Evolutionary conservation across 768 basidiomycete genomes (phyloP).

Genomic region (Tylopilus intermedius): DNA sequence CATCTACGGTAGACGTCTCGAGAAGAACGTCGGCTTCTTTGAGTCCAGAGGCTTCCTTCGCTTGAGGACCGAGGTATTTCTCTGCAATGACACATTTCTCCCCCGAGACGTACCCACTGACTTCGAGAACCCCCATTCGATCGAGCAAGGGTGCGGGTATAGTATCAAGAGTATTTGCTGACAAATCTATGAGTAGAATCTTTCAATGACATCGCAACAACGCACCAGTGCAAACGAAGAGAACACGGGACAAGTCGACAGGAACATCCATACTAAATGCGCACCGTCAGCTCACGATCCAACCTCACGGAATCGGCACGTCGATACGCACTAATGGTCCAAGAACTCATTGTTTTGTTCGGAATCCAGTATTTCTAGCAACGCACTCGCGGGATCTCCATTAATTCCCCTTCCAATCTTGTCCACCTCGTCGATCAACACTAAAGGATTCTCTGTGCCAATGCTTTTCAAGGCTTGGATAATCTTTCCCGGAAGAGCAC

Average conservation of each 20-base stretch:
- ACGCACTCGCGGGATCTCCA: slow-evolving; percentile 86
- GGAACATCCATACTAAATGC: slow-evolving; percentile 86
- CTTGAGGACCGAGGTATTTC: slow-evolving; percentile 87
- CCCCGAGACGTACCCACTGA: slow-evolving; percentile 90
- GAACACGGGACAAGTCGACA: slow-evolving; percentile 90
- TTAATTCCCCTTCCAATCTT: slow-evolving; percentile 91
- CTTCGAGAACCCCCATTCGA: slow-evolving; percentile 95
- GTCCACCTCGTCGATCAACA: slow-evolving; percentile 93
- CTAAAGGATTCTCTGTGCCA: slow-evolving; percentile 89
- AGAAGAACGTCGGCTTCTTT: slow-evolving; percentile 79
- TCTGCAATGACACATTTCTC: slow-evolving; percentile 88
- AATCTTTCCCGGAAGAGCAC: slow-evolving; percentile 90
- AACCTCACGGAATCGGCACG: background rate
- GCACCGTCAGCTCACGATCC: slow-evolving; percentile 2
- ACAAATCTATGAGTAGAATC: slow-evolving; percentile 7
- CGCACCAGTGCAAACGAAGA: slow-evolving; percentile 90
- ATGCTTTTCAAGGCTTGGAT: slow-evolving; percentile 92
- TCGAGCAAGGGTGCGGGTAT: slow-evolving; percentile 92
- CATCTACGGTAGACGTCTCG: slow-evolving; percentile 71
- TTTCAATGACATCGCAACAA: background rate
- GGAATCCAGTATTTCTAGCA: slow-evolving; percentile 90
- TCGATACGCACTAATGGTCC: slow-evolving; percentile 81
- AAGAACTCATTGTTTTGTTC: slow-evolving; percentile 94
- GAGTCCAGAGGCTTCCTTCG: slow-evolving; percentile 85
- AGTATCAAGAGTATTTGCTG: slow-evolving; percentile 88